A percentile compares a stretch with the other conserved stretches of the same genome.
Evolutionary conservation across 305 asterid species (phyloP).

Genomic region (Andrographis paniculata): DNA sequence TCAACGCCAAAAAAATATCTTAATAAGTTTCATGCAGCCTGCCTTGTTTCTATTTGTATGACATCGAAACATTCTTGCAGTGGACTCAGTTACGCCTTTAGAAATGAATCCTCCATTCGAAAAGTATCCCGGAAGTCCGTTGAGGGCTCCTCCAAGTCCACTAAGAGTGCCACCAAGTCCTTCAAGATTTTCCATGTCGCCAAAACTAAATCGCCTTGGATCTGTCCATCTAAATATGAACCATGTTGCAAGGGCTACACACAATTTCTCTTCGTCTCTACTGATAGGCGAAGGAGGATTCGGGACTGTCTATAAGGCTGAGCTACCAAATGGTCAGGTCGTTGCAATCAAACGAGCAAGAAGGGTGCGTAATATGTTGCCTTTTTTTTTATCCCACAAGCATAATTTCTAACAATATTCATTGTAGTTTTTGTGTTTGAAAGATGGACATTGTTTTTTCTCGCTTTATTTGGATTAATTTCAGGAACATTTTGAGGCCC

Average conservation of each 20-base stretch:
- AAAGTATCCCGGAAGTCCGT: slow-evolving; percentile 51
- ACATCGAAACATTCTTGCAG: slow-evolving; percentile 33
- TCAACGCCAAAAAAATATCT: background rate
- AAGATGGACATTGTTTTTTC: too few relatives aligned
- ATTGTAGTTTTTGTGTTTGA: background rate
- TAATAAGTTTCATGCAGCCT: background rate
- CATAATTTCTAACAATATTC: slow-evolving; percentile 8
- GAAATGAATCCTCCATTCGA: slow-evolving; percentile 50
- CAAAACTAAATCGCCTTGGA: slow-evolving; percentile 75
- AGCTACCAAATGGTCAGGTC: slow-evolving; percentile 62
- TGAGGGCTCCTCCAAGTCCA: slow-evolving; percentile 68
- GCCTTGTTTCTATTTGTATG: slow-evolving; percentile 6
- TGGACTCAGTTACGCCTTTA: slow-evolving; percentile 46
- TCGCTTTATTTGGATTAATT: slow-evolving; percentile 1
- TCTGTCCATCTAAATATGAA: slow-evolving; percentile 70
- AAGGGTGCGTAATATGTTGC: slow-evolving; percentile 66
- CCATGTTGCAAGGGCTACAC: slow-evolving; percentile 66
- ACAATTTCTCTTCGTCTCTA: slow-evolving; percentile 61
- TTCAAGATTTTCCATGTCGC: slow-evolving; percentile 86
- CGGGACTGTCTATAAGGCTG: slow-evolving; percentile 84
- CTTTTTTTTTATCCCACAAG: too few relatives aligned
- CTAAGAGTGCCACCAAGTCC: slow-evolving; percentile 84
- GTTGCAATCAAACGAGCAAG: slow-evolving; percentile 95
- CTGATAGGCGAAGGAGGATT: slow-evolving; percentile 92
- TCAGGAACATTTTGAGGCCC: slow-evolving; percentile 60